A percentile compares a stretch with the other conserved stretches of the same genome.
phyloP scores from a whole-genome alignment of 352 stramenopile species.

The Phytophthora tubulina region DNA sequence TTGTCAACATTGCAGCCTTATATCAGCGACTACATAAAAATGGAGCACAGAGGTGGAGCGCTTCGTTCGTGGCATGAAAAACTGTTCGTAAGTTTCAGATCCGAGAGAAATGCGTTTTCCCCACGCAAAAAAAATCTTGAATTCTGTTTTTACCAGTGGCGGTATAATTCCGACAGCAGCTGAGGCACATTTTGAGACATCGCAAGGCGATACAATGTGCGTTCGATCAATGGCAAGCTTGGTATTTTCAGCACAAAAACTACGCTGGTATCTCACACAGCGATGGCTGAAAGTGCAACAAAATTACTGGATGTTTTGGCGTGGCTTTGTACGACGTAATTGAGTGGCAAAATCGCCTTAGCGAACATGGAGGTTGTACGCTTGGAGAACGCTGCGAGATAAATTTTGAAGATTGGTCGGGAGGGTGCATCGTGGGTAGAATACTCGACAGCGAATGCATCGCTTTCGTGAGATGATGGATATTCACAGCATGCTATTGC shows the following conservation, averaged over 20 bases:
- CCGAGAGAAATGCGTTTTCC: conserved; percentile 25
- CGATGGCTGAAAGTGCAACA: conserved; percentile 15
- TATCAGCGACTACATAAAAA: not conserved
- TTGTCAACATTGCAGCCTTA: conserved; percentile 10
- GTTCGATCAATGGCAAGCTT: conserved; percentile 26
- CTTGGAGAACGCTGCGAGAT: conserved; percentile 6
- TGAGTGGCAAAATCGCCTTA: not conserved
- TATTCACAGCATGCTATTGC: conserved; percentile 15
- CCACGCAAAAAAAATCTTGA: conserved; percentile 5
- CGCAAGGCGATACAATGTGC: conserved; percentile 17
- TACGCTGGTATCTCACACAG: conserved; percentile 21
- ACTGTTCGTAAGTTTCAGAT: conserved; percentile 13
- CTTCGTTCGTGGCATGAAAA: conserved; percentile 18
- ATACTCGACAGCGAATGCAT: conserved; percentile 2
- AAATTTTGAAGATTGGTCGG: not conserved
- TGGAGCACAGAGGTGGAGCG: not conserved
- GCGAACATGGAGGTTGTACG: conserved; percentile 12
- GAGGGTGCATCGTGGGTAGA: conserved; percentile 18
- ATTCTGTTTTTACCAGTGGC: conserved; percentile 21
- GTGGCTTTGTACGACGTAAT: conserved; percentile 10
- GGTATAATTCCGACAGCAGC: conserved; percentile 13
- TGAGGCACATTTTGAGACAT: conserved; percentile 12
- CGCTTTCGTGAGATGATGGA: conserved; percentile 13
- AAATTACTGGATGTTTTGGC: conserved; percentile 17
- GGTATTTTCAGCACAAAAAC: conserved; percentile 18